These are phyloP conservation scores for Naganishia sp. DNA, from an alignment of 1,284 basidiomycete genomes.

Conservation along the genomic window DNA sequence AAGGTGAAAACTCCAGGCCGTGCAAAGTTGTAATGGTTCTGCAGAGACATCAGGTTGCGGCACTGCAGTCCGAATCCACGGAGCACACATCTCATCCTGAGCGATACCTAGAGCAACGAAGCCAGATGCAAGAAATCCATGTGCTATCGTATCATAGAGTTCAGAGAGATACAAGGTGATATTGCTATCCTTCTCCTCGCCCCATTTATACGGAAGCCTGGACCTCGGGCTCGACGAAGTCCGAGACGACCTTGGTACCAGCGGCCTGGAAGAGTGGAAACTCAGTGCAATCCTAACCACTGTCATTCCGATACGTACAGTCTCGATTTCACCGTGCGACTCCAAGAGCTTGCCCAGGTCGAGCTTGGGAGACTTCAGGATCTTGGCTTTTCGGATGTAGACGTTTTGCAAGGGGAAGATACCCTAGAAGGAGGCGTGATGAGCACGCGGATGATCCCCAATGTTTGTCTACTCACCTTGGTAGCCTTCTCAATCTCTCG, in stretches of 20 bases:
- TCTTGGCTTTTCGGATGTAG: constrained; percentile 94
- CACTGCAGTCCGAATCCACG: not conserved
- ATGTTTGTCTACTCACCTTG: constrained; percentile 41
- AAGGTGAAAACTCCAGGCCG: not conserved
- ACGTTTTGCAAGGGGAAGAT: constrained; percentile 99
- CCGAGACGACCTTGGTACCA: constrained; percentile 52
- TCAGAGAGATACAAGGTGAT: constrained; percentile 24
- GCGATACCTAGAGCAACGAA: not conserved
- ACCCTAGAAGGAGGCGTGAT: constrained; percentile 58
- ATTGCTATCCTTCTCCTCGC: constrained; percentile 28
- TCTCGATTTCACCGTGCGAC: constrained; percentile 89
- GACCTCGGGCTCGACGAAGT: constrained; percentile 55
- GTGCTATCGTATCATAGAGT: constrained; percentile 31
- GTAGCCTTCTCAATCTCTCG: constrained; percentile 99
- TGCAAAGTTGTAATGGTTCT: constrained; percentile 15
- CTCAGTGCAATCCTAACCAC: constrained; percentile 12
- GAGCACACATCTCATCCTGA: not conserved
- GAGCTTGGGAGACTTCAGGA: constrained; percentile 96
- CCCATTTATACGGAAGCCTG: constrained; percentile 52
- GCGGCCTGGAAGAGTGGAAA: constrained; percentile 37
- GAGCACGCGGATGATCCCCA: not conserved
- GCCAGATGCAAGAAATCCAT: constrained; percentile 21
- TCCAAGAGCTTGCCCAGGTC: constrained; percentile 93
- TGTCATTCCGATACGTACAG: constrained; percentile 62
- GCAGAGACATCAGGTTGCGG: not conserved